phyloP scores from a whole-genome alignment of 2,329 filamentous ascomycete genomes.

The Colletotrichum sp. region DNA sequence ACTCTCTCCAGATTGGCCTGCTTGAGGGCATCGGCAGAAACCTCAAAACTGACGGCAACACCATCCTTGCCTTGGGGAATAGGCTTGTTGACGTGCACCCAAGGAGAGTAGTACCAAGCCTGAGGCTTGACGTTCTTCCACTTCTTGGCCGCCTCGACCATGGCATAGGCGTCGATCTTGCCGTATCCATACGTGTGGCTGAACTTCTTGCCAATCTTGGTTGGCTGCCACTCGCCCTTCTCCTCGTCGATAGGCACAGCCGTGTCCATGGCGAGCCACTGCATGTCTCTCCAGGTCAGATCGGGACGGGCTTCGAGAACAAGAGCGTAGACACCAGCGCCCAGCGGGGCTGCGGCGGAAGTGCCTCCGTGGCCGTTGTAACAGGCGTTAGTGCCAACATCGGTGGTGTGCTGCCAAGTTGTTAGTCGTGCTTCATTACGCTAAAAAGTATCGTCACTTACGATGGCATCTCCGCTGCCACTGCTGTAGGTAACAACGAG shows the following conservation, averaged over 20 bases:
- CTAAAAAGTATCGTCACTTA: slow-evolving; percentile 37
- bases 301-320: slow-evolving; percentile 86
- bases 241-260: slow-evolving; percentile 81
- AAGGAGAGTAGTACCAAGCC: slow-evolving; percentile 92
- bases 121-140: slow-evolving; percentile 94
- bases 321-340: slow-evolving; percentile 89
- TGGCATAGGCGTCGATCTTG: slow-evolving; percentile 86
- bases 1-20: slow-evolving; percentile 83
- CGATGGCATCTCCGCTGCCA: slow-evolving; percentile 84
- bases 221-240: slow-evolving; percentile 76
- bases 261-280: slow-evolving; percentile 87
- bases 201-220: slow-evolving; percentile 81
- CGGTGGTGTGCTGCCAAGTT: slow-evolving; percentile 77
- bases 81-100: slow-evolving; percentile 84
- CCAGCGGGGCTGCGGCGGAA: slow-evolving; percentile 91
- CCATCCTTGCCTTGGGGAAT: slow-evolving; percentile 88
- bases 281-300: slow-evolving; percentile 90
- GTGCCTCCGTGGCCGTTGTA: slow-evolving; percentile 88
- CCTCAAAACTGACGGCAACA: slow-evolving; percentile 78
- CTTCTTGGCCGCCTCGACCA: slow-evolving; percentile 84
- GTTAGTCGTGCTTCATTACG: slow-evolving; percentile 23
- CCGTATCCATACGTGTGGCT: slow-evolving; percentile 97
- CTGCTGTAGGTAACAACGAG: slow-evolving; percentile 97
- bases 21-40: slow-evolving; percentile 82
- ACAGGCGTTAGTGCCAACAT: slow-evolving; percentile 84